A percentile compares a stretch with the other conserved stretches of the same genome.
Conservation (phyloP, 305 asterid species). For the Fraxinus floribunda region DNA sequence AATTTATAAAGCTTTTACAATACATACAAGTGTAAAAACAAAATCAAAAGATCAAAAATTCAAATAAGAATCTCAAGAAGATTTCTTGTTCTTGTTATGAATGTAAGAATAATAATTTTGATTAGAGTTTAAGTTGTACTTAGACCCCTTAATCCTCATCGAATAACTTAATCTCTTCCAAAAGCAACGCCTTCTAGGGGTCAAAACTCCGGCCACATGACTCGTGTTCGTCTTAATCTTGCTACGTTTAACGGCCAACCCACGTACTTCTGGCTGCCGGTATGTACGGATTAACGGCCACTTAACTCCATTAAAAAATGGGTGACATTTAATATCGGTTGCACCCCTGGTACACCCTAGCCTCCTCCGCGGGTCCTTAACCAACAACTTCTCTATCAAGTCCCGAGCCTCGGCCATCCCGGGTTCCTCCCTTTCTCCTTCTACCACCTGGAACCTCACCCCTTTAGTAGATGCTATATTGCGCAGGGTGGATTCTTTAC, state of each 20-base stretch:
- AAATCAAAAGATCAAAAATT: constrained; percentile 1
- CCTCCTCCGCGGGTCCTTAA: constrained; percentile 74
- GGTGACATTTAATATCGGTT: constrained; percentile 90
- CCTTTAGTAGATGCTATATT: constrained; percentile 73
- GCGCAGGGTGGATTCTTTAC: constrained; percentile 88
- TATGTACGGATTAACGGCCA: constrained; percentile 86
- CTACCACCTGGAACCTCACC: constrained; percentile 47
- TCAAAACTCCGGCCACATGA: constrained; percentile 34
- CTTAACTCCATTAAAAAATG: constrained; percentile 77
- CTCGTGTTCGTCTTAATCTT: constrained; percentile 51
- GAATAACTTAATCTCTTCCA: constrained; percentile 61
- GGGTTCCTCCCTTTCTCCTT: constrained; percentile 31
- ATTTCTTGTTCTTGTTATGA: constrained; percentile 35
- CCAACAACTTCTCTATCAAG: constrained; percentile 66
- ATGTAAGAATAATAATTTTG: constrained; percentile 58
- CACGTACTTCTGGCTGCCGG: constrained; percentile 86
- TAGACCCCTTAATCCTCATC: constrained; percentile 60
- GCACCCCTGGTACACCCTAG: constrained; percentile 84
- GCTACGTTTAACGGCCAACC: constrained; percentile 56
- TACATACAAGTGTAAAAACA: constrained; percentile 16
- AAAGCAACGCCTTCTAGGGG: constrained; percentile 66
- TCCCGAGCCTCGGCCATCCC: constrained; percentile 65
- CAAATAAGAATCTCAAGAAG: constrained; percentile 23
- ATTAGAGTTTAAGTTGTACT: constrained; percentile 55
- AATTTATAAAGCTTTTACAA: constrained; percentile 11